Evolutionary conservation across 441 rosid genomes (phyloP), one percentile per base, ranked within the genome.

Genomic region (Erodium moschatum): DNA sequence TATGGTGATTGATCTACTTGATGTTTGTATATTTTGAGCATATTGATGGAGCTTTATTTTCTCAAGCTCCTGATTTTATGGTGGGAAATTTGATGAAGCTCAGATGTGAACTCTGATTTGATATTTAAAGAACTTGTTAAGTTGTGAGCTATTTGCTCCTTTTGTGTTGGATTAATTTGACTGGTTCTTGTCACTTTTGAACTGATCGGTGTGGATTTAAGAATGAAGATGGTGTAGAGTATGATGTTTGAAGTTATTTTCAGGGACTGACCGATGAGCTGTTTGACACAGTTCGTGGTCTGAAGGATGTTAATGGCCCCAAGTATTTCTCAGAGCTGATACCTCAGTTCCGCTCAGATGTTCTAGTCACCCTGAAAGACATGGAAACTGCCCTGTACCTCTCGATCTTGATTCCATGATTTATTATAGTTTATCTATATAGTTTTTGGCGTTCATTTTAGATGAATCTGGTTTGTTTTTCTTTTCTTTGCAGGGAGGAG

Each of bases 191-290:
- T 50, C 15, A 50, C 16, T 13, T 50, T 24, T 24, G 27, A 24
- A 24, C 27, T 24, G 27, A 24, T 24, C 27, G 27, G 27, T 24
- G 27, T 24, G 27, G 27, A 24, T 24, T 24, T 24, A 24, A 24
- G 27, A 24, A 24, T 0, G 27, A 24, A 24, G 27, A 24, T 24
- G 27, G 27, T 24, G 27, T 24, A 24, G 27, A 24, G 11, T 15
- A 50, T 13, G 56, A 50, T 24, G 27, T 24, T 24, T 50, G 56
- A 16, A 13, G 6, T 50, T n/a, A 50, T 18, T 64, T 64, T 62
- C 72, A 75, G 78, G 75, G 72, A n/a, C 6, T 71, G 4, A 63
- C 66, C 69, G 75, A 75, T 69, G 6, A 40, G 27, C 72, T 9
- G 15, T 75, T 75, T 20, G 20, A 48, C 29, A 4, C 19, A 5